Percentiles rank a stretch among this genome's conserved stretches.
Conservation (phyloP, 2,329 filamentous ascomycete species). For the Fusarium odoratissimum region DNA sequence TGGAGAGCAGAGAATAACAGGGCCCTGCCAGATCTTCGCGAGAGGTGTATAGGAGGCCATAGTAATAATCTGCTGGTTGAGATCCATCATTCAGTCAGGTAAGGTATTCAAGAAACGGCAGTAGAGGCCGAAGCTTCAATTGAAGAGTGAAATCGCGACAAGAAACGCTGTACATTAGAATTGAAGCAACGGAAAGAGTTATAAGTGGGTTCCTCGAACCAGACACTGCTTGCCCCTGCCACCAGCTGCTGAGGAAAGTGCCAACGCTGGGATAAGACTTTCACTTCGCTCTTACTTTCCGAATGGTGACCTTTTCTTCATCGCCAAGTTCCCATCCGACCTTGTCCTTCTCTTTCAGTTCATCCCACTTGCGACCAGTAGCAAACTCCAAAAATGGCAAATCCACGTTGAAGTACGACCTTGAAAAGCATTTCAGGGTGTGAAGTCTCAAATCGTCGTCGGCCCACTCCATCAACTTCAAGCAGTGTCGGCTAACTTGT, state of each 20-base stretch:
- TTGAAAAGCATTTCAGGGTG: slow-evolving; percentile 87
- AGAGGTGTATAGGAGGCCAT: not conserved
- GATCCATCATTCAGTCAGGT: not conserved
- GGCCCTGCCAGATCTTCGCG: not conserved
- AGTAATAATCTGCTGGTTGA: not conserved
- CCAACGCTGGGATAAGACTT: slow-evolving; percentile 12
- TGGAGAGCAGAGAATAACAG: not conserved
- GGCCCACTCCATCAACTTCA: slow-evolving; percentile 83
- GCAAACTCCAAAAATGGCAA: slow-evolving; percentile 74
- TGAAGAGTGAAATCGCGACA: not conserved
- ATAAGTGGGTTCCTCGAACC: not conserved
- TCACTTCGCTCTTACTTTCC: slow-evolving; percentile 61
- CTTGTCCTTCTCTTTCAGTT: slow-evolving; percentile 73
- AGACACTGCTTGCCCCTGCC: slow-evolving; percentile 13
- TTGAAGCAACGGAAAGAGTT: not conserved
- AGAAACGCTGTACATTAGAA: slow-evolving; percentile 1
- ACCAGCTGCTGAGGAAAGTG: slow-evolving; percentile 1
- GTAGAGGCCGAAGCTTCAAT: not conserved
- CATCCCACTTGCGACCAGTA: slow-evolving; percentile 77
- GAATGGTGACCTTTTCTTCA: slow-evolving; percentile 79
- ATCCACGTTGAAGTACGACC: slow-evolving; percentile 81
- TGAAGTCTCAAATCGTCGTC: slow-evolving; percentile 79
- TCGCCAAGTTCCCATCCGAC: slow-evolving; percentile 87
- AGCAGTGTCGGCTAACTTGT: slow-evolving; percentile 82
- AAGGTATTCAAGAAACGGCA: not conserved